These are phyloP conservation scores for Athelia psychrophila DNA, from an alignment of 1,284 basidiomycete genomes.

Conservation along the genomic window DNA sequence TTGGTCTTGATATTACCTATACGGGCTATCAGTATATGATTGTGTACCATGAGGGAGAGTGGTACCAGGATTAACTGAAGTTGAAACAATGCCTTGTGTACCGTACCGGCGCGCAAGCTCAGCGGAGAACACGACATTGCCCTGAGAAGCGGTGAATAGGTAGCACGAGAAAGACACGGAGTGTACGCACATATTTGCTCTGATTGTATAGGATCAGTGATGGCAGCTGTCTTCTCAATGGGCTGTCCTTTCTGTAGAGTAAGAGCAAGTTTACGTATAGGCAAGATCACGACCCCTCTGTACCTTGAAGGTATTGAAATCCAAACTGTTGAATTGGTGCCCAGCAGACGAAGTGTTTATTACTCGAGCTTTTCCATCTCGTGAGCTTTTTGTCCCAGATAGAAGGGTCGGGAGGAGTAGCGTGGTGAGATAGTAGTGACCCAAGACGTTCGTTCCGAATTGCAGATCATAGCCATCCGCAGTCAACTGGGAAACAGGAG, in stretches of 20 bases:
- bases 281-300: neutral
- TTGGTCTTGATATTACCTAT: conserved; percentile 7
- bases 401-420: conserved; percentile 44
- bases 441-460: conserved; percentile 40
- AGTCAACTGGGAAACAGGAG: conserved; percentile 33
- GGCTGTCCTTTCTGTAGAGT: conserved; percentile 15
- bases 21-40: neutral
- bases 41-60: neutral
- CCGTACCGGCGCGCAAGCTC: conserved; percentile 21
- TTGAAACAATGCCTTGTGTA: conserved; percentile 19
- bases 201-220: conserved; percentile 28
- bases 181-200: conserved; percentile 35
- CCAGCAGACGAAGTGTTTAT: conserved; percentile 39
- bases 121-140: conserved; percentile 21
- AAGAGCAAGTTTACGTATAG: too few species aligned
- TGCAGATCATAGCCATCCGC: conserved; percentile 43
- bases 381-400: conserved; percentile 24
- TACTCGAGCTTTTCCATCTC: conserved; percentile 36
- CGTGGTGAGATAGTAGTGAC: conserved; percentile 48
- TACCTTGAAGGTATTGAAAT: conserved; percentile 27
- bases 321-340: conserved; percentile 23
- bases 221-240: conserved; percentile 17
- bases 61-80: conserved; percentile 18
- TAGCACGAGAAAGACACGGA: too few species aligned
- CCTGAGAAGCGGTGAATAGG: conserved; percentile 7